These are phyloP conservation scores for Lotus japonicus DNA, from an alignment of 306 rosid genomes.

Conservation along the genomic window DNA sequence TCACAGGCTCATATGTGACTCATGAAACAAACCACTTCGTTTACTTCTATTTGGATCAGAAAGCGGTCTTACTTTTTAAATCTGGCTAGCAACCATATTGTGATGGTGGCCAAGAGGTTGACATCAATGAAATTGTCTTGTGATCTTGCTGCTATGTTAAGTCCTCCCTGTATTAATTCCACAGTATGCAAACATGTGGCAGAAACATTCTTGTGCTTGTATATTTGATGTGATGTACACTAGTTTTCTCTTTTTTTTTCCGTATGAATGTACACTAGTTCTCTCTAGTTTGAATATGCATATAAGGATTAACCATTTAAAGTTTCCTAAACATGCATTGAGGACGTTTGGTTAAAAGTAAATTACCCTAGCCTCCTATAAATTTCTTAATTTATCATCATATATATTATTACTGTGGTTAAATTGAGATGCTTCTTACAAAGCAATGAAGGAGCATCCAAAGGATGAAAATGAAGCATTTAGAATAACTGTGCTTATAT, in stretches of 20 bases:
- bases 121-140: constrained; percentile 19
- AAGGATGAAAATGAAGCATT: too few relatives aligned
- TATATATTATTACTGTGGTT: too few relatives aligned
- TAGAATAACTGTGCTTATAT: too few relatives aligned
- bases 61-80: constrained; percentile 81
- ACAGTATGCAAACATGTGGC: constrained; percentile 27
- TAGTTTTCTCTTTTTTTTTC: constrained; percentile 2
- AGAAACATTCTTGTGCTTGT: constrained; percentile 43
- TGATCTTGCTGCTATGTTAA: constrained; percentile 32
- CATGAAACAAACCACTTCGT: constrained; percentile 92
- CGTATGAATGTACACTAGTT: constrained; percentile 19
- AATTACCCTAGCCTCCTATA: too few relatives aligned
- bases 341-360: too few relatives aligned
- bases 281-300: constrained; percentile 23
- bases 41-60: constrained; percentile 90
- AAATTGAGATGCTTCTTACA: too few relatives aligned
- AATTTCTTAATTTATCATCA: too few relatives aligned
- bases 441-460: too few relatives aligned
- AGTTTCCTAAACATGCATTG: not conserved
- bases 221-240: constrained; percentile 35
- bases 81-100: constrained; percentile 52
- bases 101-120: constrained; percentile 23
- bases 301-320: not conserved
- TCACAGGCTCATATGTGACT: constrained; percentile 85
- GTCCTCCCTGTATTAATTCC: constrained; percentile 37